phyloP scores from a whole-genome alignment of 192 early-diverging fungal genomes.

The Umbelopsis ramanniana region DNA sequence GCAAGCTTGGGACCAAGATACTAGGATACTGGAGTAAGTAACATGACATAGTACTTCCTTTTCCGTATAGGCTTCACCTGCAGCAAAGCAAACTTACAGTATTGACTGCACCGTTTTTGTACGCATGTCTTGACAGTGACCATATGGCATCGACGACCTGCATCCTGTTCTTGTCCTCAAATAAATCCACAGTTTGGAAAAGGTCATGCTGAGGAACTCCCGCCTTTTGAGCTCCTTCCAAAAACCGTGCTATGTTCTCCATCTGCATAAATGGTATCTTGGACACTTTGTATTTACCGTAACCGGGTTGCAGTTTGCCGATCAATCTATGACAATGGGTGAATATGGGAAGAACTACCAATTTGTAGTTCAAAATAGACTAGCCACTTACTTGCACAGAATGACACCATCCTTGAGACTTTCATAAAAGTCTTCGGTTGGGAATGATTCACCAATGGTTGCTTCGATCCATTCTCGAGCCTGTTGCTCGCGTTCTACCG shows the following conservation, averaged over 20 bases:
- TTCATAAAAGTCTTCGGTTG: slow-evolving; percentile 60
- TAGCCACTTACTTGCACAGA: slow-evolving; percentile 67
- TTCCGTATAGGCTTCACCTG: background rate
- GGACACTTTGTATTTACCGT: slow-evolving; percentile 63
- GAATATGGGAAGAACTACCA: background rate
- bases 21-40: slow-evolving; percentile 24
- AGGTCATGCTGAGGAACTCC: slow-evolving; percentile 74
- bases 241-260: slow-evolving; percentile 84
- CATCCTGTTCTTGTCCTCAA: slow-evolving; percentile 73
- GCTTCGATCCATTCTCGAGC: slow-evolving; percentile 76
- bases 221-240: slow-evolving; percentile 59
- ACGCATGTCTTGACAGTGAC: slow-evolving; percentile 71
- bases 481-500: slow-evolving; percentile 52
- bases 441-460: slow-evolving; percentile 59
- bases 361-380: background rate
- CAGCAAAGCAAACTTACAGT: slow-evolving; percentile 33
- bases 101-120: slow-evolving; percentile 54
- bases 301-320: slow-evolving; percentile 52
- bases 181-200: slow-evolving; percentile 86
- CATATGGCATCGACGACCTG: slow-evolving; percentile 78
- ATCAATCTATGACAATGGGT: slow-evolving; percentile 51
- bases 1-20: slow-evolving; percentile 76
- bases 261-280: slow-evolving; percentile 84
- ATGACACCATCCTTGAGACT: slow-evolving; percentile 77
- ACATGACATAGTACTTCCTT: background rate